phyloP scores from a whole-genome alignment of 2,329 filamentous ascomycete species.

The Apiospora pterosperma region DNA sequence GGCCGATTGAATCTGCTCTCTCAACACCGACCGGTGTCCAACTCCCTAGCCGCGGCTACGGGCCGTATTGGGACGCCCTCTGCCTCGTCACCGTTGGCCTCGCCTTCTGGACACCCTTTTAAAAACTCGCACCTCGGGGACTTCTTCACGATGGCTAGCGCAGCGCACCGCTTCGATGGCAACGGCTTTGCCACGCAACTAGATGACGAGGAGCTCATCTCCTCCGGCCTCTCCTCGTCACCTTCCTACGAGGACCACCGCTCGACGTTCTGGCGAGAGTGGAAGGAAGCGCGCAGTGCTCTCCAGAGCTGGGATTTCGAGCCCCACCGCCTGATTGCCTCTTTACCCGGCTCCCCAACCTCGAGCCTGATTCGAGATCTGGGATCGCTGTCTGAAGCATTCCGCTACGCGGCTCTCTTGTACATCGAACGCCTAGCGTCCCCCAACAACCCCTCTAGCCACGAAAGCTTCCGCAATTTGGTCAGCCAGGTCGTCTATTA shows the following conservation, averaged over 20 bases:
- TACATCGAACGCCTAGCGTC: conserved; percentile 86
- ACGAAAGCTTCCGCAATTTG: conserved; percentile 77
- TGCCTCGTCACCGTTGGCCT: conserved; percentile 38
- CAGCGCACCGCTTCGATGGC: conserved; percentile 56
- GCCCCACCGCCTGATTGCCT: conserved; percentile 45
- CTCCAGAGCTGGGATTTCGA: conserved; percentile 82
- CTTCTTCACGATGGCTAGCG: conserved; percentile 50
- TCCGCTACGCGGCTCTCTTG: conserved; percentile 82
- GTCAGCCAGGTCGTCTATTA: conserved; percentile 82
- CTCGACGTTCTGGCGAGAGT: conserved; percentile 77
- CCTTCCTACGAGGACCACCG: conserved; percentile 55
- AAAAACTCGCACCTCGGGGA: conserved; percentile 39
- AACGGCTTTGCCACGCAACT: conserved; percentile 60
- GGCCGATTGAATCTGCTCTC: conserved; percentile 82
- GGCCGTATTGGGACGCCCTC: conserved; percentile 23
- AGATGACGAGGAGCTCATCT: conserved; percentile 51
- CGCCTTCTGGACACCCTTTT: conserved; percentile 39
- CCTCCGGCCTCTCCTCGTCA: conserved; percentile 37
- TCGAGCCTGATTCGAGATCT: conserved; percentile 69
- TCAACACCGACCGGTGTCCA: conserved; percentile 59
- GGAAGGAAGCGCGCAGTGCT: conserved; percentile 73
- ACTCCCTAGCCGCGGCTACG: conserved; percentile 23
- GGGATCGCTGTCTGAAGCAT: conserved; percentile 81
- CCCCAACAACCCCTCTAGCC: conserved; percentile 67
- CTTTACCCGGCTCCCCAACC: conserved; percentile 47